Percentiles rank a stretch among this genome's conserved stretches.
phyloP scores from a whole-genome alignment of 73 alveolate genomes.

The Diophrys appendiculata region DNA sequence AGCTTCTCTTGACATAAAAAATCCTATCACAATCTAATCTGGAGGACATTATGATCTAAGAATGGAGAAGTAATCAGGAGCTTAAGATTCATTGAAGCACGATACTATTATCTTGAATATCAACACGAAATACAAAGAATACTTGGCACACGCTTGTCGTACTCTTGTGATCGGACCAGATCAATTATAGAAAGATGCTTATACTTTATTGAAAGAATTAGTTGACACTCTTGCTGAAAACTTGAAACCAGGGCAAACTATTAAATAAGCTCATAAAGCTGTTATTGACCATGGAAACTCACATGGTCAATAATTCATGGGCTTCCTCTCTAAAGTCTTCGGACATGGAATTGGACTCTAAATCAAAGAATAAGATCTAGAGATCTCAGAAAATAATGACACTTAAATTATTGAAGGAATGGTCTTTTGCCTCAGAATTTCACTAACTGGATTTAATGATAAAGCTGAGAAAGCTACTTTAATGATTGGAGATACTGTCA shows the following conservation, averaged over 20 bases:
- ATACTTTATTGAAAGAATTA: slow-evolving; percentile 71
- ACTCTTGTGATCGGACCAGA: background rate
- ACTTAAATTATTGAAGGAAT: background rate
- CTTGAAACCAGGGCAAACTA: slow-evolving; percentile 59
- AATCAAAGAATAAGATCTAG: background rate
- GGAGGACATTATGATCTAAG: slow-evolving; percentile 86
- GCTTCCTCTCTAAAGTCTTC: too few relatives aligned
- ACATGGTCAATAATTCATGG: too few relatives aligned
- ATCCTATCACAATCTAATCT: slow-evolving; percentile 73
- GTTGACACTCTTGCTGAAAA: slow-evolving; percentile 57
- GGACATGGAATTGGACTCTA: background rate
- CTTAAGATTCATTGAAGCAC: slow-evolving; percentile 48
- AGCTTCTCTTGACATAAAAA: slow-evolving; percentile 30
- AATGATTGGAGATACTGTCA: background rate
- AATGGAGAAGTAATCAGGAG: slow-evolving; percentile 86
- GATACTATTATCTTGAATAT: background rate
- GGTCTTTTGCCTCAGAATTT: background rate
- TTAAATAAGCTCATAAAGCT: background rate
- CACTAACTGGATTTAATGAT: background rate
- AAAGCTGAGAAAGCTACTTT: background rate
- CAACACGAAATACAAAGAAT: background rate
- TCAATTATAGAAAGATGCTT: slow-evolving; percentile 77
- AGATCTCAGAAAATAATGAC: background rate
- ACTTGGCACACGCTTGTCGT: background rate
- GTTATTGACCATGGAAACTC: background rate